Percentiles rank a stretch among this genome's conserved stretches.
phyloP scores from a whole-genome alignment of 202 grass and related monocot species.

The Brachypodium distachyon region DNA sequence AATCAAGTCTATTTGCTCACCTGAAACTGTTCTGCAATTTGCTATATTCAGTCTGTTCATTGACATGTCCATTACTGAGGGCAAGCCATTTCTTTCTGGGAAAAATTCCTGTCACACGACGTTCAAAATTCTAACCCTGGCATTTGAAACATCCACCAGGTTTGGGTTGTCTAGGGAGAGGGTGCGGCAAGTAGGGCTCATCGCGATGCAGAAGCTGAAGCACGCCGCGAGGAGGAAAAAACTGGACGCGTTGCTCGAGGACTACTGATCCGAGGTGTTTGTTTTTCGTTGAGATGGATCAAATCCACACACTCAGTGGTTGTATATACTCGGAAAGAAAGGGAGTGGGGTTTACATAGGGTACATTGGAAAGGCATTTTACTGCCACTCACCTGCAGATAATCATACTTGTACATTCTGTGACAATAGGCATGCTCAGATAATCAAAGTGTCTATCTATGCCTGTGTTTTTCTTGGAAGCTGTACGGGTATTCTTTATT shows the following conservation, averaged over 20 bases:
- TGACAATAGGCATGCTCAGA: slow-evolving; percentile 36
- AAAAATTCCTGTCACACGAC: neutral
- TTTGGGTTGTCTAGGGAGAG: slow-evolving; percentile 89
- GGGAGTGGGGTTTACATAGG: slow-evolving; percentile 33
- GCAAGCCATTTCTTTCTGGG: neutral
- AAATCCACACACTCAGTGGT: slow-evolving; percentile 26
- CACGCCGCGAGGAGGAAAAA: slow-evolving; percentile 68
- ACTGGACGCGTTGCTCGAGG: slow-evolving; percentile 60
- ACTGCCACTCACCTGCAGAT: slow-evolving; percentile 42
- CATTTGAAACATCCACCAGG: slow-evolving; percentile 30
- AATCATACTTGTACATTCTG: slow-evolving; percentile 74
- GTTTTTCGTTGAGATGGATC: slow-evolving; percentile 13
- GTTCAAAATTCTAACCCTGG: slow-evolving; percentile 21
- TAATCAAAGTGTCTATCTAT: slow-evolving; percentile 30
- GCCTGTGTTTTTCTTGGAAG: slow-evolving; percentile 42
- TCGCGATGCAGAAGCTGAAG: slow-evolving; percentile 96
- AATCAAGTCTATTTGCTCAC: neutral
- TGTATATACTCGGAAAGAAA: slow-evolving; percentile 64
- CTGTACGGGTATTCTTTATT: slow-evolving; percentile 9
- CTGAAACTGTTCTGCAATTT: neutral
- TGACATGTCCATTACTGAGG: neutral
- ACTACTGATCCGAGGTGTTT: slow-evolving; percentile 45
- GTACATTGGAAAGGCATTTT: slow-evolving; percentile 36
- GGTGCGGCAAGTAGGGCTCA: slow-evolving; percentile 82
- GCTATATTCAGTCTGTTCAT: neutral